Base-by-base conservation (phyloP, 768 basidiomycete genomes). In the Trametes punicea region DNA sequence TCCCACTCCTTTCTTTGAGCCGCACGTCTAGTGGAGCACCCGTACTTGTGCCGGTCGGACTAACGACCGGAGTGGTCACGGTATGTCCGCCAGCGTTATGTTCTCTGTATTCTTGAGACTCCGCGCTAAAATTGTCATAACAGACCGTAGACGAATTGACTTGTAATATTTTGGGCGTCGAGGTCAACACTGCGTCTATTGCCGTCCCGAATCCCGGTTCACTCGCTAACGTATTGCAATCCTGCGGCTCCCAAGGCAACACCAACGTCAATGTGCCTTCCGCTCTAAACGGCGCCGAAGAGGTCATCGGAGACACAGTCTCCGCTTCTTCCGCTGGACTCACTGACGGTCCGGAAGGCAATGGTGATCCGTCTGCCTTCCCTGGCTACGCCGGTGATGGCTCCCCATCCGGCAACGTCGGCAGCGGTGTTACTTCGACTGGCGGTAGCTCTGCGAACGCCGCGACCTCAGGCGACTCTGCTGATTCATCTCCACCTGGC, bases 1-100 rank as follows among this genome's bases (percentile, higher is more conserved):
- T 59, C 9, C 55, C 55, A 9, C 58, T 63, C 23, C 56, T 55
- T 30, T 27, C 51, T 8, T 25, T 59, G 6, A 39, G 26, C 39
- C 39, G 33, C 25, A 39, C 50, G 6, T 39, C 57, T 6, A 40
- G 34, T 6, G 51, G 51, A 0, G 55, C 51, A 6, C 62, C 58
- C 4, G 23, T 63, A 8, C 34, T 36, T 7, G 13, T n/a, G 34
- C 15, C 34, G 34, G 34, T 8, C n/a, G 13, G 34, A n/a, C 15
- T 5, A 36, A 36, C 34, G 34, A 36, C 13, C 34, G 47, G 25
- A 6, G 27, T 31, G 27, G 1, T 44, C 18, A 4, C 48, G 34
- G 47, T 38, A 21, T 33, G 48, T 44, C 5, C 20, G 10, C 10
- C 9, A 13, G 34, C 11, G 21, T 6, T 25, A 7, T 10, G 3